Conservation (phyloP, 2,329 filamentous ascomycete species). For the Colletotrichum salicis region DNA sequence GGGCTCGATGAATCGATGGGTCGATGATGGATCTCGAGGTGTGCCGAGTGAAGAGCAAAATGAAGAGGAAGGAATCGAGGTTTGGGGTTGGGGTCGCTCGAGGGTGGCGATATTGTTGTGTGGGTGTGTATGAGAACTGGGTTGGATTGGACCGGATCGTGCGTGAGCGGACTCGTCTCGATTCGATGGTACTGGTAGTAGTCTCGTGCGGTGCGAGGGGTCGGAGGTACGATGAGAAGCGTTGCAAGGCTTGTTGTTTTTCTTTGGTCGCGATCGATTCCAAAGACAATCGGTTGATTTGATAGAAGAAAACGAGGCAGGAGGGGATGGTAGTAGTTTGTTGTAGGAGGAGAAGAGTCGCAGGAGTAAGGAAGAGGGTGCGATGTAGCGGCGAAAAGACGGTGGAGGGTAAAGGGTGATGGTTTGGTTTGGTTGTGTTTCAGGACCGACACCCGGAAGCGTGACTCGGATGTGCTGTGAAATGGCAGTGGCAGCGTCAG, state of each 20-base stretch:
- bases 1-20: conserved; percentile 28
- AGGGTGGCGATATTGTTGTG: conserved; percentile 30
- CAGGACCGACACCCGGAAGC: conserved; percentile 35
- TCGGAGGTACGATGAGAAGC: conserved; percentile 10
- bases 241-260: neutral
- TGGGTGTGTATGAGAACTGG: conserved; percentile 28
- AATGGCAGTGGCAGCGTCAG: conserved; percentile 28
- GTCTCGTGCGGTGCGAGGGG: conserved; percentile 31
- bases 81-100: conserved; percentile 18
- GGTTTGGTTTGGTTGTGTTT: conserved; percentile 34
- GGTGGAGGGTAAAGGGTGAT: conserved; percentile 24
- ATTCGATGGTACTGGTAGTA: conserved; percentile 25
- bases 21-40: conserved; percentile 19
- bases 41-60: conserved; percentile 9
- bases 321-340: neutral
- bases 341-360: conserved; percentile 1
- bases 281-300: neutral
- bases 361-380: conserved; percentile 9
- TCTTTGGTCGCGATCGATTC: neutral
- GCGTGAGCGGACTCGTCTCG: conserved; percentile 36
- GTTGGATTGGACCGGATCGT: conserved; percentile 31
- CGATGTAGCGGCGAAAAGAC: conserved; percentile 12
- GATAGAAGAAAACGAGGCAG: neutral
- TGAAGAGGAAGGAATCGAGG: neutral
- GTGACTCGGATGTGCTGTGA: conserved; percentile 34